Conservation (phyloP, 2,329 filamentous ascomycete genomes). For the Cytospora paraplurivora region DNA sequence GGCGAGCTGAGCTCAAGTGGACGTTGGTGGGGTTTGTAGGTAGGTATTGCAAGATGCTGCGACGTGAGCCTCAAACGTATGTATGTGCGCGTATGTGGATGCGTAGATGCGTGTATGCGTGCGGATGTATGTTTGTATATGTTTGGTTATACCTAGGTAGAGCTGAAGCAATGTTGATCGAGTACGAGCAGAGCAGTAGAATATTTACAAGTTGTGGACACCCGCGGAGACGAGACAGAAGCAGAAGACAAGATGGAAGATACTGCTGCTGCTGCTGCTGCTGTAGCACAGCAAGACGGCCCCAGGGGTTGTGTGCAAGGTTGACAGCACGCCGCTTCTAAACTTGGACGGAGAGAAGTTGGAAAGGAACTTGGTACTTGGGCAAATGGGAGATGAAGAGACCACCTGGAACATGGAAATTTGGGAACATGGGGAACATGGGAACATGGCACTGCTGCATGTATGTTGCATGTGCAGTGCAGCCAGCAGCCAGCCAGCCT, state of each 20-base stretch:
- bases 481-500: not conserved
- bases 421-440: not conserved
- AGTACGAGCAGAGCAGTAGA: not conserved
- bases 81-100: not conserved
- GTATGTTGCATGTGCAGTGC: not conserved
- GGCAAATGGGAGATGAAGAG: not conserved
- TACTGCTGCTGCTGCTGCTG: no score
- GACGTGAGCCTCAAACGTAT: not conserved
- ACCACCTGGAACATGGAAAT: not conserved
- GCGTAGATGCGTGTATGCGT: constrained; percentile 5
- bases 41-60: not conserved
- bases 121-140: constrained; percentile 2
- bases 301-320: constrained; percentile 5
- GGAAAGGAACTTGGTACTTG: constrained; percentile 5
- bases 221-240: constrained; percentile 1
- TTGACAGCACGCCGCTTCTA: constrained; percentile 22
- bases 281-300: not conserved
- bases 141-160: not conserved
- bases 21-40: no score
- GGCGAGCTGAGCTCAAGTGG: not conserved
- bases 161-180: not conserved
- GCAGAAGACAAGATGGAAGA: not conserved
- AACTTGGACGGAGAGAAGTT: constrained; percentile 19
- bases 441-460: not conserved
- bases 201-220: not conserved